Conservation (phyloP, 495 filamentous ascomycete species). For the Sordaria brevicollis region DNA sequence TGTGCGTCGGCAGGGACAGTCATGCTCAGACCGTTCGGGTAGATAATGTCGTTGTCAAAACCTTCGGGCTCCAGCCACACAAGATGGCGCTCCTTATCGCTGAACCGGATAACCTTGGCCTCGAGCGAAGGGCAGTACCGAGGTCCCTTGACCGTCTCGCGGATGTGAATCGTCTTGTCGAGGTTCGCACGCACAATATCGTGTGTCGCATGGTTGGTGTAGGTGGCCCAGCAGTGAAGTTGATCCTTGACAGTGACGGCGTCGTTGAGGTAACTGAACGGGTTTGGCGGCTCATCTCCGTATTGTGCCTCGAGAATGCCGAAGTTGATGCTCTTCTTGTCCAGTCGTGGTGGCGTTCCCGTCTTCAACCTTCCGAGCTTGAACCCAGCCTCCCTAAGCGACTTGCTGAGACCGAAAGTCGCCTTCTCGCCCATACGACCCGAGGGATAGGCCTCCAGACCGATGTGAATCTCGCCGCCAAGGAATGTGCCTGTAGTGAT, state of each 20-base stretch:
- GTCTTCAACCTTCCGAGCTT: constrained; percentile 87
- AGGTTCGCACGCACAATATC: constrained; percentile 79
- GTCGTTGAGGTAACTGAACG: constrained; percentile 85
- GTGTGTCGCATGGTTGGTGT: constrained; percentile 76
- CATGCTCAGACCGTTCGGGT: constrained; percentile 96
- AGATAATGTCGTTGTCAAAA: constrained; percentile 81
- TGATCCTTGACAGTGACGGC: constrained; percentile 68
- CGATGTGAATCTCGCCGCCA: constrained; percentile 94
- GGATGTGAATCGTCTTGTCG: constrained; percentile 88
- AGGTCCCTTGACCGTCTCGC: constrained; percentile 89
- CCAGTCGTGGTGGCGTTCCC: constrained; percentile 83
- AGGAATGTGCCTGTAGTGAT: constrained; percentile 96
- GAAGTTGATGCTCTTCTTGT: constrained; percentile 75
- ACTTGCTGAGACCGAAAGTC: constrained; percentile 88
- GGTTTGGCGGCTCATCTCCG: constrained; percentile 78
- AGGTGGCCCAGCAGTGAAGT: constrained; percentile 69
- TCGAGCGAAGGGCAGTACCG: constrained; percentile 94
- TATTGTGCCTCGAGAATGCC: constrained; percentile 54
- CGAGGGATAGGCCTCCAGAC: constrained; percentile 70
- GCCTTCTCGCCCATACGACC: constrained; percentile 92
- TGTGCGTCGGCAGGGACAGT: constrained; percentile 84
- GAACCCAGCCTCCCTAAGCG: constrained; percentile 81
- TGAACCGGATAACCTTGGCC: constrained; percentile 86
- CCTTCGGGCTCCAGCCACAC: constrained; percentile 98
- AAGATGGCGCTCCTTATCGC: constrained; percentile 64